Conservation (phyloP, 345 rosid genomes). For the Salix arbutifolia region DNA sequence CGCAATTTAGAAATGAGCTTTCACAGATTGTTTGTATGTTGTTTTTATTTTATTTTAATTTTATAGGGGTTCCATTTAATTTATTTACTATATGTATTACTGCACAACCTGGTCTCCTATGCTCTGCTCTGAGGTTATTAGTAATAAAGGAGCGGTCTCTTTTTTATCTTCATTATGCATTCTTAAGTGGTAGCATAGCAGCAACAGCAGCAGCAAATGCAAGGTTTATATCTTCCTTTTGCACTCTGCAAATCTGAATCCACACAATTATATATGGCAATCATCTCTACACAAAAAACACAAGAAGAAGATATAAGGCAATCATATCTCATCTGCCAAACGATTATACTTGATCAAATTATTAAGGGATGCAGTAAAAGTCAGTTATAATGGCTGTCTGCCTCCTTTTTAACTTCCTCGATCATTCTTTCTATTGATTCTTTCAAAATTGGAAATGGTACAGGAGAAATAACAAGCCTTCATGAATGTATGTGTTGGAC, state of each 20-base stretch:
- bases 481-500: background rate
- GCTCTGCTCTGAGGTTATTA: conserved; percentile 6
- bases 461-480: background rate
- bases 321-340: background rate
- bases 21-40: conserved; percentile 1
- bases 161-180: background rate
- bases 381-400: background rate
- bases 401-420: background rate
- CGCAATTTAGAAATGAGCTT: conserved; percentile 8
- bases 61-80: background rate
- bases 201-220: background rate
- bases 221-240: too few species aligned
- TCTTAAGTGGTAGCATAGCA: background rate
- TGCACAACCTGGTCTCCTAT: conserved; percentile 10
- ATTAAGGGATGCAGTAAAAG: background rate
- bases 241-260: too few species aligned
- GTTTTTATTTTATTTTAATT: background rate
- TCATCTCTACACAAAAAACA: background rate
- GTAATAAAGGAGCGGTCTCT: conserved; percentile 19
- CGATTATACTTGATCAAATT: background rate
- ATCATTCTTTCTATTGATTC: background rate
- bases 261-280: too few species aligned
- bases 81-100: conserved; percentile 14
- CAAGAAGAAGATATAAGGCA: background rate
- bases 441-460: background rate